Conservation (phyloP, 169 alveolate genomes). For the Toxoplasma gondii region DNA sequence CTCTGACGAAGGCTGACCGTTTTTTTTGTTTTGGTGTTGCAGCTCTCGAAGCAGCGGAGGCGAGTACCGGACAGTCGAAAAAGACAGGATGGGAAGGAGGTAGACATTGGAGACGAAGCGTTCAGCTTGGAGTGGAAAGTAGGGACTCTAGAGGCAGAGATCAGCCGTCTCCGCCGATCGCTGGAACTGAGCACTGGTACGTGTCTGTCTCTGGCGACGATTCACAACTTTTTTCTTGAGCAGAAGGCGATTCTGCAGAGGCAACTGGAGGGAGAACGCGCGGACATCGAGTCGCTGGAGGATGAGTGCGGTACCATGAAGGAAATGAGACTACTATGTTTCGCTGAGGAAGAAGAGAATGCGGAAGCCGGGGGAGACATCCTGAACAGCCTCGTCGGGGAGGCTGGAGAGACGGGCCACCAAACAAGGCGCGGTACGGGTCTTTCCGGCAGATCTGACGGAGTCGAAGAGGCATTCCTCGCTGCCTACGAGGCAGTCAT, state of each 20-base stretch:
- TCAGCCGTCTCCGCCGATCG: slow-evolving; percentile 12
- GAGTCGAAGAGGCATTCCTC: slow-evolving; percentile 9
- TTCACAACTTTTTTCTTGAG: slow-evolving; percentile 39
- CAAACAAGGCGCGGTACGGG: not conserved
- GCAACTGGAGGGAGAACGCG: not conserved
- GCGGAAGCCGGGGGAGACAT: not conserved
- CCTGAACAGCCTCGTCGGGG: slow-evolving; percentile 19
- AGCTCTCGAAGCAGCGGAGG: not conserved
- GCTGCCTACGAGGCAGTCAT: not conserved
- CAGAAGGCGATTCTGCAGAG: slow-evolving; percentile 9
- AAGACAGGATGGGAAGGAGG: not conserved
- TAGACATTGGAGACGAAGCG: slow-evolving; percentile 10
- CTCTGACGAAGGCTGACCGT: no score
- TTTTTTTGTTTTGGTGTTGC: not conserved
- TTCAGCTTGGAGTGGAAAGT: slow-evolving; percentile 35
- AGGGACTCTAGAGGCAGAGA: slow-evolving; percentile 26
- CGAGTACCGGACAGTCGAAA: not conserved
- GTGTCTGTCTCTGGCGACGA: slow-evolving; percentile 10
- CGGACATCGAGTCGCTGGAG: slow-evolving; percentile 19
- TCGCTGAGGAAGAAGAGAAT: not conserved
- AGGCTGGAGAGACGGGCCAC: not conserved
- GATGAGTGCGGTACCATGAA: not conserved
- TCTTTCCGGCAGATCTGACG: not conserved
- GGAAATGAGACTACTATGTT: not conserved
- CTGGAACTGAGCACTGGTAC: slow-evolving; percentile 22